Percentiles rank a stretch among this genome's conserved stretches.
phyloP scores from a whole-genome alignment of 192 early-diverging fungal genomes.

The Coemansia sp. region DNA sequence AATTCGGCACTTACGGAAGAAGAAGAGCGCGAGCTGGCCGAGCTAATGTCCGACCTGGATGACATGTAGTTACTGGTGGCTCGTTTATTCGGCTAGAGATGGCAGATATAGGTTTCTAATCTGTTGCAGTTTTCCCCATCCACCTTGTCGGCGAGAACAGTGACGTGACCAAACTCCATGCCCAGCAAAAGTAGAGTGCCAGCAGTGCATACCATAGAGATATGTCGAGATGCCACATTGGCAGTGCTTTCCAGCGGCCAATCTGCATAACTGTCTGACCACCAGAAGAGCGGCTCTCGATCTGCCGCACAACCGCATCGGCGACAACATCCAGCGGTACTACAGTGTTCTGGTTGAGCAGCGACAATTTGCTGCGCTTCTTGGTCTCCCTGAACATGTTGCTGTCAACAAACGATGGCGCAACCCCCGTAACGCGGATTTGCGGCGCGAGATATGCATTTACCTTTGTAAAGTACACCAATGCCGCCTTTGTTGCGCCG shows the following conservation, averaged over 20 bases:
- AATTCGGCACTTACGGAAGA: conserved; percentile 71
- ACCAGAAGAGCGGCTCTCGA: conserved; percentile 9
- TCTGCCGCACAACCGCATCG: conserved; percentile 22
- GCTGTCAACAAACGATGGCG: conserved; percentile 54
- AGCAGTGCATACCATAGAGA: not conserved
- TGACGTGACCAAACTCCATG: not conserved
- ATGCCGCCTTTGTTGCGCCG: conserved; percentile 68
- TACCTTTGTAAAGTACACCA: conserved; percentile 55
- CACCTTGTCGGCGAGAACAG: not conserved
- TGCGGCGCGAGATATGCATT: conserved; percentile 38
- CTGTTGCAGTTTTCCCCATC: not conserved
- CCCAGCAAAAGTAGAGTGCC: not conserved
- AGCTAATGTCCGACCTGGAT: conserved; percentile 71
- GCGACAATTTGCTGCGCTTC: conserved; percentile 9
- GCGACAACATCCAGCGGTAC: conserved; percentile 16
- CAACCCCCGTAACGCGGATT: conserved; percentile 58
- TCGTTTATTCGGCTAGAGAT: not conserved
- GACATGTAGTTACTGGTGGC: too few species aligned
- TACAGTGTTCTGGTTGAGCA: conserved; percentile 15
- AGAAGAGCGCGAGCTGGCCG: conserved; percentile 83
- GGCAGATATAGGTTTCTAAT: not conserved
- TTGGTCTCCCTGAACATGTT: conserved; percentile 41
- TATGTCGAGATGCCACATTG: conserved; percentile 18
- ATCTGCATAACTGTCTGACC: conserved; percentile 20
- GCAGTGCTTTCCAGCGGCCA: conserved; percentile 15